Conservation (phyloP, 169 alveolate species). For the Eimeria maxima region DNA sequence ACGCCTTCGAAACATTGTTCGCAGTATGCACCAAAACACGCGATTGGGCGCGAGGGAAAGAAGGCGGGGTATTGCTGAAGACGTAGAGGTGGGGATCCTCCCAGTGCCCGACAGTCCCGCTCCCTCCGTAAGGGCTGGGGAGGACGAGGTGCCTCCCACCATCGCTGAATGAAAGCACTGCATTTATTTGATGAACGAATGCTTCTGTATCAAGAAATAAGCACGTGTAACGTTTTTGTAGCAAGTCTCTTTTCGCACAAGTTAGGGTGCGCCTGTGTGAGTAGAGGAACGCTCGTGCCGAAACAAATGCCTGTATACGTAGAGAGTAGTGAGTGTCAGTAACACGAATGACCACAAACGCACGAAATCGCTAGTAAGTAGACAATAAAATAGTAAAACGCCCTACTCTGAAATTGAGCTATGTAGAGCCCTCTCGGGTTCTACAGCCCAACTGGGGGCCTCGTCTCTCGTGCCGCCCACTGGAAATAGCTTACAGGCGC, state of each 20-base stretch:
- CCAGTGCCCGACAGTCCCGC: constrained; percentile 23
- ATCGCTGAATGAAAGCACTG: constrained; percentile 22
- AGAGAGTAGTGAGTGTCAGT: background rate
- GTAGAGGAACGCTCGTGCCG: background rate
- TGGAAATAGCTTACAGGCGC: too few relatives aligned
- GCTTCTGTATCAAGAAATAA: background rate
- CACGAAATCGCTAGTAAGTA: background rate
- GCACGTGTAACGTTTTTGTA: background rate
- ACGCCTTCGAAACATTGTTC: constrained; percentile 55
- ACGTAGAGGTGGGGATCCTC: constrained; percentile 1
- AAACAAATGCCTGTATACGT: background rate
- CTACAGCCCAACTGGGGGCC: too few relatives aligned
- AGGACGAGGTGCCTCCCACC: constrained; percentile 31
- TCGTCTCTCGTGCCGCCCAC: too few relatives aligned
- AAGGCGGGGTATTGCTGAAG: constrained; percentile 32
- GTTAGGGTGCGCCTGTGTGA: background rate
- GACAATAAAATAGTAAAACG: background rate
- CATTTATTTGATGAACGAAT: background rate
- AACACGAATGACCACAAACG: background rate
- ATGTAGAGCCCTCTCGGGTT: too few relatives aligned
- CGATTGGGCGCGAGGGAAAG: constrained; percentile 30
- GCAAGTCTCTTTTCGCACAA: background rate
- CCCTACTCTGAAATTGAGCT: background rate
- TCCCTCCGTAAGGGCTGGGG: background rate
- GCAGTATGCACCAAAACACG: constrained; percentile 66